Base-by-base conservation (phyloP, 208 protist genomes). In the Acanthamoeba triangularis region DNA sequence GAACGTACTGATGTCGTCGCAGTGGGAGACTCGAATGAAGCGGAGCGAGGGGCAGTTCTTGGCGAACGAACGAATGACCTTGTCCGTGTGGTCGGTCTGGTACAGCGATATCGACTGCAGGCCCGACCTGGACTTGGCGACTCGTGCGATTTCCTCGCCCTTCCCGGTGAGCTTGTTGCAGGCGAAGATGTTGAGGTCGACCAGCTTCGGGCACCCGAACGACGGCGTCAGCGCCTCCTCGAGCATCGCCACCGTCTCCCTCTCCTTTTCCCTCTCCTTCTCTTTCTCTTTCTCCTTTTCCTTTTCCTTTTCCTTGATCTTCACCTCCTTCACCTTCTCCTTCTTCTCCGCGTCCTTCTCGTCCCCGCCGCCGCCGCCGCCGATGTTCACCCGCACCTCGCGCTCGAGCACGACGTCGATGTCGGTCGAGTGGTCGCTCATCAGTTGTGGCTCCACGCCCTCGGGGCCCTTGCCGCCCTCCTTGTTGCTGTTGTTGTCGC, bases 81-180 rank as follows among this genome's bases (percentile, higher is more conserved):
- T 88, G 52, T 88, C 80, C 44, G 80, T 88, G 52, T 88, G 80
- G n/a, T 88, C 80, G 3, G 80, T 88, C 80, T 88, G 80, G 52
- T 88, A 88, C 80, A 88, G 80, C 30, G 80, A 88, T 88, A 88
- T 88, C 80, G 80, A 88, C 52, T 88, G 80, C 80, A 88, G 52
- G 49, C 33, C 30, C 80, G 80, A 88, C 80, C 80, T n/a, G 33
- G 41, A 41, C 80, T 88, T 88, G 80, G 80, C 80, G 14, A 88
- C n/a, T 16, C 80, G 80, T 33, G 80, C 80, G 80, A 88, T 88
- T 28, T 88, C 80, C 23, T 88, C 80, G 80, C 80, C 80, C 80
- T 88, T 88, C 49, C 80, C 80, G 52, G 80, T 88, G 30, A 88
- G 52, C 49, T 88, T 88, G 49, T 63, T 88, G 80, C 80, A 88